Evolutionary conservation across 257 asterid genomes (phyloP).

Genomic region (Cynanchum wilfordii): DNA sequence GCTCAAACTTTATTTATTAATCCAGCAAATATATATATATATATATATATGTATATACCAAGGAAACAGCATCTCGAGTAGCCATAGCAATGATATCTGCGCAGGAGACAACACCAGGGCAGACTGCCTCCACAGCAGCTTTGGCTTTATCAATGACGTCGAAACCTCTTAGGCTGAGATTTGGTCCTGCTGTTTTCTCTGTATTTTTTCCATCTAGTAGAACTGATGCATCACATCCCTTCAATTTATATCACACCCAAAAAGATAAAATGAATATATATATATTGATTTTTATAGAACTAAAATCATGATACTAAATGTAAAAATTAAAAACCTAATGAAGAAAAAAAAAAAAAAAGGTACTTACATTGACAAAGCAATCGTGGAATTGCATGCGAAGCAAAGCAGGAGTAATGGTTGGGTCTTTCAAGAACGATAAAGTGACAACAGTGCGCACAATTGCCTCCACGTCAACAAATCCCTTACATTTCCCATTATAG

Average conservation of each 20-base stretch:
- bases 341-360: no score
- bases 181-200: constrained; percentile 10
- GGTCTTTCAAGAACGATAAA: constrained; percentile 11
- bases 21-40: no score
- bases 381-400: constrained; percentile 35
- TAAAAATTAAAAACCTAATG: no score
- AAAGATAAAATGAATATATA: background rate
- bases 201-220: constrained; percentile 3
- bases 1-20: no score
- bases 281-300: no score
- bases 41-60: background rate
- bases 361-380: constrained; percentile 29
- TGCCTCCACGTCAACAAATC: constrained; percentile 21
- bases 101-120: constrained; percentile 8
- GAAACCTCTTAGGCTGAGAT: constrained; percentile 12
- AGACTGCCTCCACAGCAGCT: constrained; percentile 7
- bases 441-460: constrained; percentile 10
- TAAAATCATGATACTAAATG: no score
- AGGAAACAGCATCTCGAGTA: constrained; percentile 12
- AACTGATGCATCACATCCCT: constrained; percentile 24
- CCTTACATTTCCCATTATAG: constrained; percentile 14
- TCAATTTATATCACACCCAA: background rate
- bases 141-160: constrained; percentile 20
- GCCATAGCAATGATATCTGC: constrained; percentile 16
- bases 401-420: constrained; percentile 28